Evolutionary conservation across 768 basidiomycete species (phyloP), one percentile per base, ranked within the genome.

Genomic region (Hydnomerulius pinastri): DNA sequence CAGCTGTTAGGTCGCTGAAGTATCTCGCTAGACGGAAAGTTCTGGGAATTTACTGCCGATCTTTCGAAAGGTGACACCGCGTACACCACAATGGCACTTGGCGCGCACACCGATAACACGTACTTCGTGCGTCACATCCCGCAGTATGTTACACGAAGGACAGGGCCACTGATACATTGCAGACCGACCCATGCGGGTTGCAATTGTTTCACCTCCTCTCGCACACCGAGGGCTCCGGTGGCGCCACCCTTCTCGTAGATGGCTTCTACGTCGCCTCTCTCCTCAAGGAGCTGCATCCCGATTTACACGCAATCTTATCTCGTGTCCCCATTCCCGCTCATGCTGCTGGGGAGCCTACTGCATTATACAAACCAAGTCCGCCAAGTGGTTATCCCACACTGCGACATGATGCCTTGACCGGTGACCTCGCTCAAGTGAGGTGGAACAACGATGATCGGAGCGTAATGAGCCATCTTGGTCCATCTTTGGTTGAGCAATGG

Each of bases 401-500:
- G 4, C 71, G 77, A 13, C 88, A 92, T 63, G 86, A 92, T 45
- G 58, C 68, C 2, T 46, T 65, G 7, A 80, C 75, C 11, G 83
- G 80, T 2, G 80, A 86, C 53, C 75, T 98, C 0, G 68, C 75
- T 4, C 87, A 91, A 53, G 86, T 98, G 28, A 71, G 95, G 46
- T 98, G 94, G 91, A 98, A 98, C 62, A 95, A 92, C 54, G 89
- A 94, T 57, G 95, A 98, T 66, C 75, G 96, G 44, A 94, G 91
- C 50, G 87, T 86, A 3, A 79, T 98, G 74, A 80, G 73, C 53
- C 72, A 77, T 54, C 56, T 92, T 54, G 71, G 74, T 13, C 72
- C 83, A 0, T 74, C 76, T 7, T 60, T 80, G 52, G 83, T 98
- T 9, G 88, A 90, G 60, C 74, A 78, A 46, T 98, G 93, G 92